Evolutionary conservation across 129 eudicot species (phyloP).

Genomic region (Lactuca saligna): DNA sequence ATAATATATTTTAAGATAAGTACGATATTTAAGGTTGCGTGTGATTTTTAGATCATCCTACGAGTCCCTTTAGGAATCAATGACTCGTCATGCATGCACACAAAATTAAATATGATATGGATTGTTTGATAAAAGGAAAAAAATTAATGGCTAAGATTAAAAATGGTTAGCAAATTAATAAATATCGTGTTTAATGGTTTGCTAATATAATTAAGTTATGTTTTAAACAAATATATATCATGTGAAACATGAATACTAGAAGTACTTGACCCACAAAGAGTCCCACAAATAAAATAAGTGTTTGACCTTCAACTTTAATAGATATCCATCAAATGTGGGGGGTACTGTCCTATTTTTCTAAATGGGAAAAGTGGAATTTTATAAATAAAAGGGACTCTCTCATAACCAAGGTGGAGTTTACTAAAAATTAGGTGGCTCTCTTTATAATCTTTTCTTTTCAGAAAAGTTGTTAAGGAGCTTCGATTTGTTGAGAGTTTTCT

Average conservation of each 20-base stretch:
- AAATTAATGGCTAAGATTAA: background rate
- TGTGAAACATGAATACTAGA: slow-evolving; percentile 6
- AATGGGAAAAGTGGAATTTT: slow-evolving; percentile 3
- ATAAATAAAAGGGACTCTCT: background rate
- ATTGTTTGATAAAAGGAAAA: no score
- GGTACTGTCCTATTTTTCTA: background rate
- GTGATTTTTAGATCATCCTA: background rate
- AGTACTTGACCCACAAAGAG: slow-evolving; percentile 29
- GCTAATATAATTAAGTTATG: no score
- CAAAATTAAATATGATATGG: no score
- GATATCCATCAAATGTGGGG: slow-evolving; percentile 26
- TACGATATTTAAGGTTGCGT: background rate
- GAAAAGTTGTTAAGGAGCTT: no score
- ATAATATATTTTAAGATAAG: background rate
- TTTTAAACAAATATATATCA: background rate
- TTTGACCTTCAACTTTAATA: slow-evolving; percentile 27
- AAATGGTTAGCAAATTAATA: no score
- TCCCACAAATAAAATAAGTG: slow-evolving; percentile 11
- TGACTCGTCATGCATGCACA: background rate
- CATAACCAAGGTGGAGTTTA: background rate
- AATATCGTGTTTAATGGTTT: no score
- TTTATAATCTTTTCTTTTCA: background rate
- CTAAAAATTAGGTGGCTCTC: background rate
- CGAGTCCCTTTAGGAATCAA: no score
- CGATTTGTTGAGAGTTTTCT: no score